phyloP scores from a whole-genome alignment of 2,329 filamentous ascomycete species.

The Neoarthrinium moseri region DNA sequence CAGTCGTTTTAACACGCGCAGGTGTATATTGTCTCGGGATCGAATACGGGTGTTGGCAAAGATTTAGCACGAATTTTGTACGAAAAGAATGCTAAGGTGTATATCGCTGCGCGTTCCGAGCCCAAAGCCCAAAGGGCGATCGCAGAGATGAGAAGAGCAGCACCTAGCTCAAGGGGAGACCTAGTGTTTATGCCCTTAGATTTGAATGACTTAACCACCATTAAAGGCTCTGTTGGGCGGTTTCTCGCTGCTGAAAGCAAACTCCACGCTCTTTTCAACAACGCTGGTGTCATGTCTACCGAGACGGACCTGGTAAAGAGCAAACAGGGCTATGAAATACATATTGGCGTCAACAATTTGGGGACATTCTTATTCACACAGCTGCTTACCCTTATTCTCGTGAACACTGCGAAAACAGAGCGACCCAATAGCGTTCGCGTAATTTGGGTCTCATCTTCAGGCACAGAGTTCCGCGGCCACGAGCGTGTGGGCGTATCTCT shows the following conservation, averaged over 20 bases:
- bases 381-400: conserved; percentile 21
- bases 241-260: conserved; percentile 16
- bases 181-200: conserved; percentile 21
- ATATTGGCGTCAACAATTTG: conserved; percentile 54
- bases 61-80: conserved; percentile 3
- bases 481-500: conserved; percentile 15
- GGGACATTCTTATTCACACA: conserved; percentile 45
- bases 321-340: conserved; percentile 45
- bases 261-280: conserved; percentile 31
- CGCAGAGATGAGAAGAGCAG: neutral
- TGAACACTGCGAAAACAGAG: conserved; percentile 13
- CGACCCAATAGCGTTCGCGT: conserved; percentile 15
- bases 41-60: conserved; percentile 5
- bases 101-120: conserved; percentile 3
- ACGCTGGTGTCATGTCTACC: conserved; percentile 40
- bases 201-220: conserved; percentile 22
- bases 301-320: conserved; percentile 25
- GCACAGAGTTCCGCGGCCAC: conserved; percentile 8
- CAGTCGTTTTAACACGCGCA: neutral
- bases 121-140: neutral
- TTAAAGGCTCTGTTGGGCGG: conserved; percentile 19
- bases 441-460: conserved; percentile 22
- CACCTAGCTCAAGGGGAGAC: neutral
- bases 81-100: neutral
- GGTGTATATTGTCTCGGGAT: conserved; percentile 5